Base-by-base conservation (phyloP, 345 rosid genomes). In the Populus alba region DNA sequence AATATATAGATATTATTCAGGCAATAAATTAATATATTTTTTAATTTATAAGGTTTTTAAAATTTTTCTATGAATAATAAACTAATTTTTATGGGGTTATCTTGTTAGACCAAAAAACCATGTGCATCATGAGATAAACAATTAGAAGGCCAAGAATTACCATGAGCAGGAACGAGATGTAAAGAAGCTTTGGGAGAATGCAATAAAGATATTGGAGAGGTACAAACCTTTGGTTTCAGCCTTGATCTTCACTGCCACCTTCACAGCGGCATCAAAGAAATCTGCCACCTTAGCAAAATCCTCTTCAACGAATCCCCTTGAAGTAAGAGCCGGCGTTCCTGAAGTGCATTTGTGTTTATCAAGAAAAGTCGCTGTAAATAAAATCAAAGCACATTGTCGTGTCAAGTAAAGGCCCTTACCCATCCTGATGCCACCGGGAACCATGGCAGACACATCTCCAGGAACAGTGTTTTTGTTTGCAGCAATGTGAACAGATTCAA, bases 381-480 rank as follows among this genome's bases (percentile, higher is more conserved):
- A 47, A 31, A 71, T 8, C 65, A 20, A 35, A 59, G 33, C 49
- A 73, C 6, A 65, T 59, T 25, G 4, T 38, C 37, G 16, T 20
- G 62, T 38, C 20, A 72, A 33, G 5, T 53, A 80, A 65, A 66
- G 80, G 69, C 49, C 77, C 73, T 79, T 88, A 95, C 99, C 99
- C 99, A 96, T 96, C 82, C 99, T 88, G 83, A 96, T 96, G 89
- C 99, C 99, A 74, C 99, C 99, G 39, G 99, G 99, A 83, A 96
- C 99, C 99, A 96, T 96, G 71, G 99, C 99, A 78, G 99, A 96
- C 81, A 96, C 99, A 82, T 96, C 99, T 78, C 99, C 99, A 23
- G 99, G 99, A 78, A 96, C 98, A 38, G 99, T 96, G 88, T 96
- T 96, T 82, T 96, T 96, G 93, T 96, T 96, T 55, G 99, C 95